Evolutionary conservation across 1,284 basidiomycete genomes (phyloP), one percentile per base, ranked within the genome.

Genomic region (Leccinum pachyderme): DNA sequence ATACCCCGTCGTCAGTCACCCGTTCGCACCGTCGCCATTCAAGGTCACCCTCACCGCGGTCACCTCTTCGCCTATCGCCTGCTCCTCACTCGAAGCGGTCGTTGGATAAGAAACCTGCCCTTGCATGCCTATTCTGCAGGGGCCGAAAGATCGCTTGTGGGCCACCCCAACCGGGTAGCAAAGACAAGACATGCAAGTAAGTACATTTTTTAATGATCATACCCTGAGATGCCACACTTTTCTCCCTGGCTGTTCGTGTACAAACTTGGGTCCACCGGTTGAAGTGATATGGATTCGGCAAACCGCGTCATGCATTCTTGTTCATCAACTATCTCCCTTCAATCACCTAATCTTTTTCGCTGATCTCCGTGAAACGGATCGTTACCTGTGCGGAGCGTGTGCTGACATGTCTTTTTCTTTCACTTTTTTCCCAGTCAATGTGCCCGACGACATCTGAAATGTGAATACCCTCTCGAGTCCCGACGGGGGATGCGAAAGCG

Each of bases 61-160:
- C 59, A 0, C 18, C 55, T 28, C 49, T 53, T 3, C 53, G 55
- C 43, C 15, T 59, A 50, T 71, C 67, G 0, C 64, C 69, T 5
- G 29, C 24, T 9, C 58, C 68, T 0, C 61, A 61, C 18, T 27
- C 47, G 0, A 71, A 65, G 39, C 61, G 60, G 52, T 37, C 59
- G 3, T 32, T 63, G 29, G 69, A 75, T 49, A 79, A 78, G 69
- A 82, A 82, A 57, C 82, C 80, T 18, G 75, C 77, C 3, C 71
- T 86, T 4, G 83, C 83, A 0, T 86, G 83, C 59, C 71, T 81
- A 12, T 86, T 86, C 63, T 85, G 83, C 64, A 74, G 83, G 33
- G 81, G 80, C 4, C 72, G 83, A 44, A 85, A 86, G 70, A 86
- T 86, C 53, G 84, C 83, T 4, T 86, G 83, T 56, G 81, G 82